Evolutionary conservation across 2,329 filamentous ascomycete genomes (phyloP), one percentile per base, ranked within the genome.

Genomic region (Neonectria hederae): DNA sequence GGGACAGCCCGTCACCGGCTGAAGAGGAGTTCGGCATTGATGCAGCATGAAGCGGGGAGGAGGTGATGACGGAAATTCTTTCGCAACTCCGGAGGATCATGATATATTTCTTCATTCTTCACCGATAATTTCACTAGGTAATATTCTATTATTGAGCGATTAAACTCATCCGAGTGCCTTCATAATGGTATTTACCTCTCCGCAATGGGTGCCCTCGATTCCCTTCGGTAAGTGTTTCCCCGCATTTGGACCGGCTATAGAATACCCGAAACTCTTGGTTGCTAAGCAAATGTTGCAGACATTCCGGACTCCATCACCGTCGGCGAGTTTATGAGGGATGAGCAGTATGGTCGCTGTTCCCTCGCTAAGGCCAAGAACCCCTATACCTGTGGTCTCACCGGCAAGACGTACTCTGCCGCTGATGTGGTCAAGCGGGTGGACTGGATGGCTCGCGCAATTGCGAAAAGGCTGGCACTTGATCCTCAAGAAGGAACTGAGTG

Each of bases 311-410:
- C 87, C 21, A 85, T 97, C 70, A 85, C 92, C 1, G 85, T 97
- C 59, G 85, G 85, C 70, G 88, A 95, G 54, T 97, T 97, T 77
- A 90, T 97, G 81, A 94, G 74, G 78, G 84, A 54, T 85, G 87
- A 73, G 1, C n/a, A 56, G 0, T 68, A 67, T 35, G 46, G 68
- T 17, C 65, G 92, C 45, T 78, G 81, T 55, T 83, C 90, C 2
- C 79, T 92, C 5, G 82, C 84, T n/a, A 81, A 86, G 64, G 90
- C 92, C 9, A 83, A 83, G 51, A 86, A 89, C 59, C 91, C 92
- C 0, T 97, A 91, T 77, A 93, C 90, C 21, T 95, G 92, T 71
- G 93, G 91, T 22, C 69, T 95, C 22, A 89, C 88, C 0, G 92
- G 92, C 46, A 87, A 85, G 75, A 86, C 87, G 3, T 91, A 90